Conservation (phyloP, 1,284 basidiomycete species). For the Boletus smithii region DNA sequence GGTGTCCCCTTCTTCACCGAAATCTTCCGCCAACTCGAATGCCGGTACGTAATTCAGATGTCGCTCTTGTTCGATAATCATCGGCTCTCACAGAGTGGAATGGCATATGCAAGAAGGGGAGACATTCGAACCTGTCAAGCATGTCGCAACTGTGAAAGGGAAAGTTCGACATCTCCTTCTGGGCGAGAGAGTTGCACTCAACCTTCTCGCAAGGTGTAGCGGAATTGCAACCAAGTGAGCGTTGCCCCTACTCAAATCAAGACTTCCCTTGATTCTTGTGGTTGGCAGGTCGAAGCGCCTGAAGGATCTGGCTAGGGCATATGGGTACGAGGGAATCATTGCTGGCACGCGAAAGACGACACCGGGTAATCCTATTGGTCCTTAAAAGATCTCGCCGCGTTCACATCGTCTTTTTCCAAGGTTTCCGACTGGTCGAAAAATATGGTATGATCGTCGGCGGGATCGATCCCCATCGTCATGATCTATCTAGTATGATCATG, state of each 20-base stretch:
- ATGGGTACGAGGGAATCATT: slow-evolving; percentile 85
- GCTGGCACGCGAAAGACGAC: slow-evolving; percentile 98
- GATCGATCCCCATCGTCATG: slow-evolving; percentile 94
- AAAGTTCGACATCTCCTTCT: slow-evolving; percentile 87
- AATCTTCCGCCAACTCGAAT: slow-evolving; percentile 86
- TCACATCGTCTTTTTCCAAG: slow-evolving; percentile 35
- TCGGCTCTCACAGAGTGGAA: slow-evolving; percentile 61
- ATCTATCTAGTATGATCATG: slow-evolving; percentile 99
- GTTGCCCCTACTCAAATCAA: background rate
- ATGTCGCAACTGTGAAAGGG: slow-evolving; percentile 90
- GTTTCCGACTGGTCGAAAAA: slow-evolving; percentile 96
- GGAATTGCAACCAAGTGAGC: slow-evolving; percentile 92
- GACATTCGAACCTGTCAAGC: slow-evolving; percentile 74
- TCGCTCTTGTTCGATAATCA: background rate
- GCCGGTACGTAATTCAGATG: slow-evolving; percentile 61
- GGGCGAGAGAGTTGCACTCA: slow-evolving; percentile 93
- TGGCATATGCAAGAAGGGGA: slow-evolving; percentile 91
- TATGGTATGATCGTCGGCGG: slow-evolving; percentile 99
- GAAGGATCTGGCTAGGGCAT: slow-evolving; percentile 74
- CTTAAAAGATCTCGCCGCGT: slow-evolving; percentile 1
- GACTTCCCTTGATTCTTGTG: slow-evolving; percentile 3
- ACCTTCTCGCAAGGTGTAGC: slow-evolving; percentile 91
- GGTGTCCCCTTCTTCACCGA: slow-evolving; percentile 96
- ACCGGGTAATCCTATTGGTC: slow-evolving; percentile 56
- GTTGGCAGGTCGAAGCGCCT: slow-evolving; percentile 70